Base-by-base conservation (phyloP, 2,329 filamentous ascomycete genomes). In the Apiospora rasikravindrae region DNA sequence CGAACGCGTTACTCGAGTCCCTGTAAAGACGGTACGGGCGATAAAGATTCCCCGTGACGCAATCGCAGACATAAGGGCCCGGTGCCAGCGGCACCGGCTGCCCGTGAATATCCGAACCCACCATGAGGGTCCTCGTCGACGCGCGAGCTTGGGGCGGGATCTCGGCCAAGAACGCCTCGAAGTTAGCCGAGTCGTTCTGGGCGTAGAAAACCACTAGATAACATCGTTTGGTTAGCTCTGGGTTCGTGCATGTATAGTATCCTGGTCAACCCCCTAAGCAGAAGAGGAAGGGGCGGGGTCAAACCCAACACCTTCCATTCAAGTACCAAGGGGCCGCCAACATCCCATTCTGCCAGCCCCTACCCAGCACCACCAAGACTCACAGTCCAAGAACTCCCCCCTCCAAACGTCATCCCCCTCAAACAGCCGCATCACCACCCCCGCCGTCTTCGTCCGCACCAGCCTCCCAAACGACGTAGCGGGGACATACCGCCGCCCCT, bases 1-100 rank as follows among this genome's bases (percentile, higher is more conserved):
- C 72, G 45, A 75, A 77, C 7, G 74, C 71, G 47, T 75, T 71
- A n/a, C 67, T 75, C n/a, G 37, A 26, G 40, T 76, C 76, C n/a
- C 68, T 37, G n/a, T 47, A 74, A 11, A 75, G 72, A 40, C 72
- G 73, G 14, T 67, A 70, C 11, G 74, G 14, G 13, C 69, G 64
- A 51, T 70, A 73, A 5, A 75, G 37, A 14, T 57, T 61, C 1
- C 74, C 74, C 13, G 71, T 70, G 13, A 40, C 10, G 4, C 53
- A 45, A 7, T 74, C 71, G 4, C 75, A 19, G 14, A 74, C 51
- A 57, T 75, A 73, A 4, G 73, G 74, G 2, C 74, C 73, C 22
- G 37, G 13, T 1, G 45, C 45, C 22, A 49, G 45, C 4, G 45
- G 45, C 6, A n/a, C 22, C 45, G 45, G 2, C 7, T 49, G 45